Conservation (phyloP, 148 eudicot genomes). For the Limonium bicolor region DNA sequence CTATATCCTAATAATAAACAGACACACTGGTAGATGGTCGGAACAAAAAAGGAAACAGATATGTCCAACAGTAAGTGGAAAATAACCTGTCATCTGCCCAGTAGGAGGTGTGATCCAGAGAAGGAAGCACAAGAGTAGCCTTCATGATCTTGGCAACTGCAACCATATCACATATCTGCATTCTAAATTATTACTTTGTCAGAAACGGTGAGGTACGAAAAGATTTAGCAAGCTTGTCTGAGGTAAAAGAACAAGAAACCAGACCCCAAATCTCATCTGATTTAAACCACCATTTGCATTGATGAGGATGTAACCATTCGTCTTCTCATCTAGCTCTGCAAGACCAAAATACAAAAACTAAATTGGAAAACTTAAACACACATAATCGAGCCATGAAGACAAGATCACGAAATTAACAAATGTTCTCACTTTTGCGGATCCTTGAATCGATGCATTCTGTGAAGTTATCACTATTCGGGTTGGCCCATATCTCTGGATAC, state of each 20-base stretch:
- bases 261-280: conserved; percentile 47
- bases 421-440: conserved; percentile 11
- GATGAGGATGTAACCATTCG: conserved; percentile 37
- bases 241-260: neutral
- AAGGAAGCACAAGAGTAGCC: conserved; percentile 60
- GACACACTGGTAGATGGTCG: no score
- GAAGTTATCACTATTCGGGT: conserved; percentile 20
- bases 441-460: conserved; percentile 18
- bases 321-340: conserved; percentile 9
- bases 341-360: neutral
- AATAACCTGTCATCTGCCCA: conserved; percentile 79
- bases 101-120: conserved; percentile 52
- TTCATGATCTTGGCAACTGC: conserved; percentile 61
- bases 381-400: neutral
- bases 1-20: no score
- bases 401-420: neutral
- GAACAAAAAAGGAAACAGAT: no score
- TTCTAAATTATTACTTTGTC: neutral
- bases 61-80: no score
- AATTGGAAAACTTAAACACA: neutral
- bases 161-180: conserved; percentile 73
- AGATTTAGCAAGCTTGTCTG: neutral
- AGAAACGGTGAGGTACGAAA: neutral
- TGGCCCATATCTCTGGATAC: conserved; percentile 37
- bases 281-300: conserved; percentile 59